A percentile compares a stretch with the other conserved stretches of the same genome.
Conservation (phyloP, 2,329 filamentous ascomycete species). For the Aphanocladium album region DNA sequence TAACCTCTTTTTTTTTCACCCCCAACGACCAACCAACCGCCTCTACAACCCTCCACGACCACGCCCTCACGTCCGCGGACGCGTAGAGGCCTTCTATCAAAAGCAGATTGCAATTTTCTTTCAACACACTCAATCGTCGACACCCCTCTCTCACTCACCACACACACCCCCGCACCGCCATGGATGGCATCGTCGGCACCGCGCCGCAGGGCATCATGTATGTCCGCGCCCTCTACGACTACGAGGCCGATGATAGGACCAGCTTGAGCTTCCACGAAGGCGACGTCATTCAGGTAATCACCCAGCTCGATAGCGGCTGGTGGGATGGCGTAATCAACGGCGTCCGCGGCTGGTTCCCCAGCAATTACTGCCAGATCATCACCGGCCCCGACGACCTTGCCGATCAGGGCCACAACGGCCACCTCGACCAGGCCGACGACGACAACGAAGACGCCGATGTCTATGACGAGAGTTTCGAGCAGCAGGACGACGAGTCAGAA, state of each 20-base stretch:
- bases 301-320: slow-evolving; percentile 96
- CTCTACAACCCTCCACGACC: slow-evolving; percentile 6
- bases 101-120: neutral
- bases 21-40: neutral
- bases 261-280: slow-evolving; percentile 95
- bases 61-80: slow-evolving; percentile 17
- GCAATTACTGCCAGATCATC: slow-evolving; percentile 94
- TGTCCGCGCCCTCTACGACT: slow-evolving; percentile 94
- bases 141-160: slow-evolving; percentile 11
- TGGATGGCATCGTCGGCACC: slow-evolving; percentile 58
- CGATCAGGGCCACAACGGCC: slow-evolving; percentile 53
- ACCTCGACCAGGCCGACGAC: slow-evolving; percentile 52
- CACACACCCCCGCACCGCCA: slow-evolving; percentile 24
- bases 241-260: slow-evolving; percentile 94
- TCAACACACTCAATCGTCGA: neutral
- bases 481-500: slow-evolving; percentile 57
- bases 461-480: slow-evolving; percentile 65
- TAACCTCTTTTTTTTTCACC: neutral
- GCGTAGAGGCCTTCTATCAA: slow-evolving; percentile 5
- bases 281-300: slow-evolving; percentile 97
- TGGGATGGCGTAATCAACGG: slow-evolving; percentile 99
- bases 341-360: slow-evolving; percentile 96
- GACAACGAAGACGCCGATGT: slow-evolving; percentile 59
- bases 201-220: slow-evolving; percentile 69
- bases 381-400: slow-evolving; percentile 68